Conservation (phyloP, 441 rosid species). For the Euphorbia neoarborescens region DNA sequence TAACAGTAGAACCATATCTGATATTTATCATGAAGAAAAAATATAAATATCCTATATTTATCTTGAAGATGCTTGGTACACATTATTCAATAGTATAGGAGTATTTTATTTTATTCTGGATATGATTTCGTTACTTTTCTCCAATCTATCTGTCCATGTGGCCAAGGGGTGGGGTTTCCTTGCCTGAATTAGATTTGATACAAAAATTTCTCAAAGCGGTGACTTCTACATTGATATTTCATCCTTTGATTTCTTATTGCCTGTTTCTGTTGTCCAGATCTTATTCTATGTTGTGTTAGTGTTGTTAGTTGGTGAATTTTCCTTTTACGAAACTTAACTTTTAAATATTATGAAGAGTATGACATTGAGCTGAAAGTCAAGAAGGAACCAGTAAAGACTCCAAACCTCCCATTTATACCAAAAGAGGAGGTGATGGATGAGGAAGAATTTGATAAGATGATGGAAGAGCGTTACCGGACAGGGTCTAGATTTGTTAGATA, state of each 20-base stretch:
- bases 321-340: conserved; percentile 6
- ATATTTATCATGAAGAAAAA: too few species aligned
- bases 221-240: not conserved
- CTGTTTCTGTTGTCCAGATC: not conserved
- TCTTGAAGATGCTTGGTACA: not conserved
- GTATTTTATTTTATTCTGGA: not conserved
- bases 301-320: not conserved
- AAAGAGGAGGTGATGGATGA: conserved; percentile 73
- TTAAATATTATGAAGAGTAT: conserved; percentile 31
- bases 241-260: not conserved
- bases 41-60: too few species aligned
- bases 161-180: not conserved
- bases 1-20: too few species aligned
- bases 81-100: not conserved
- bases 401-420: conserved; percentile 43
- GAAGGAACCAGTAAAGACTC: conserved; percentile 34
- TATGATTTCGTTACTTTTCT: not conserved
- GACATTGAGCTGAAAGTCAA: conserved; percentile 34
- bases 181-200: not conserved
- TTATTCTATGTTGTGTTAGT: not conserved
- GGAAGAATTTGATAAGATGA: conserved; percentile 71
- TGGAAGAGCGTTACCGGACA: conserved; percentile 69
- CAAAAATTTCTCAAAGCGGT: not conserved
- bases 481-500: conserved; percentile 40
- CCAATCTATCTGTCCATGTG: not conserved